These are phyloP conservation scores for Solanum paucissectum DNA, from an alignment of 257 asterid species.

Conservation along the genomic window DNA sequence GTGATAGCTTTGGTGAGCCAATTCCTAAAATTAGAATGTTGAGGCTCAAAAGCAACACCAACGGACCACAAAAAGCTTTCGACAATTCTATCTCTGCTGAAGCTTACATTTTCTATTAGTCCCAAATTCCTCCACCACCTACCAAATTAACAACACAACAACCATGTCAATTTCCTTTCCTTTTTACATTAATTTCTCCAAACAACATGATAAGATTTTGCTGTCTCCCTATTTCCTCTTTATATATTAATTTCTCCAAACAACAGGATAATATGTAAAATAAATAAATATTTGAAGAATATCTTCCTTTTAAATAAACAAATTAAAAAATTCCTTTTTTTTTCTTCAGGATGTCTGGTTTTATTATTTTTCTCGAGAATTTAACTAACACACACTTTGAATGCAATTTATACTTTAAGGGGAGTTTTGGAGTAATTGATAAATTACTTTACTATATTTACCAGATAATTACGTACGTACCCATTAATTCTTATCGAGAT, in stretches of 20 bases:
- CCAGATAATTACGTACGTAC: neutral
- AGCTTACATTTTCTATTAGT: slow-evolving; percentile 20
- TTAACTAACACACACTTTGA: neutral
- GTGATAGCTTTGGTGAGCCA: slow-evolving; percentile 40
- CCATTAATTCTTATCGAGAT: neutral
- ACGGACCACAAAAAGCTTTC: slow-evolving; percentile 49
- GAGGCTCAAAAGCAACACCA: slow-evolving; percentile 46
- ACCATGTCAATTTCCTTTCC: neutral
- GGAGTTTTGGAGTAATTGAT: neutral
- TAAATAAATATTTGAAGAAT: too few relatives aligned
- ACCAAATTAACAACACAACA: neutral
- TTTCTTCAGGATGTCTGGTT: neutral
- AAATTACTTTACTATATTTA: neutral
- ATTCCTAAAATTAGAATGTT: slow-evolving; percentile 26
- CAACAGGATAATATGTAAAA: neutral
- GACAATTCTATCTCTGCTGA: slow-evolving; percentile 40
- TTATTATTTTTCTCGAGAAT: neutral
- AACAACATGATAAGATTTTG: neutral
- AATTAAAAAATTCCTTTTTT: neutral
- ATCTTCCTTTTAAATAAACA: neutral
- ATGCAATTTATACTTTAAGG: too few relatives aligned
- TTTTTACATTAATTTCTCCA: neutral
- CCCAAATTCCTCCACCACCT: slow-evolving; percentile 42
- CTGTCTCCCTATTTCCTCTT: neutral
- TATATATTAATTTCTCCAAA: neutral